Base-by-base conservation (phyloP, 495 filamentous ascomycete species). In the Penicillium chermesinum region DNA sequence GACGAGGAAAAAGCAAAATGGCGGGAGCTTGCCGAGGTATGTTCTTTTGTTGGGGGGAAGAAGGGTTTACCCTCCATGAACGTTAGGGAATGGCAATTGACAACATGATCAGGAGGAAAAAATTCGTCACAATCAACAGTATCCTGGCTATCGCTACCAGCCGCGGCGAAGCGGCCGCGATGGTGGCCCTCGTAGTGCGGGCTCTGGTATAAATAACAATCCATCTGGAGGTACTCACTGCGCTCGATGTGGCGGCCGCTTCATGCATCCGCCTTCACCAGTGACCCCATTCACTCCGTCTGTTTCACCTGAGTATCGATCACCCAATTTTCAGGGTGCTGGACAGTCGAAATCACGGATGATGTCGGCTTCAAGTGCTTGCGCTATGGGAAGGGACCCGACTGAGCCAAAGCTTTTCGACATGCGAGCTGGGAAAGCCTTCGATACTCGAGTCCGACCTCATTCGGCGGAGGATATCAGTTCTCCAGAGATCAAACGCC, bases 91-190 rank as follows among this genome's bases (percentile, higher is more conserved):
- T 27, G 15, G 12, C 9, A 15, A 15, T 19, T 42, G 20, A 27
- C 39, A 25, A 33, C n/a, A 12, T 10, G 6, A 43, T 8, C 53
- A 89, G 82, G 88, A 95, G 69, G 93, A 97, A 63, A 97, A 97
- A 70, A 71, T 82, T 45, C 85, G 87, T 6, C 93, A 98, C 69
- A 85, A 87, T 56, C 83, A 83, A 51, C 86, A 93, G 65, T 95
- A 95, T 63, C 93, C 93, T 3, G 85, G 87, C 45, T 98, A 98
- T 64, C 80, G 89, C 58, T 98, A 96, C 64, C 89, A 96, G 64
- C 93, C 93, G 34, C 86, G 89, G 21, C 78, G 91, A 44, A 80
- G 79, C 58, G 85, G 81, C 34, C 82, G 74, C n/a, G 72, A 73
- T 62, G 65, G 69, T 0, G 62, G 47, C 36, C 41, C 59, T 34